Conservation (phyloP, 306 rosid genomes). For the Malus fusca region DNA sequence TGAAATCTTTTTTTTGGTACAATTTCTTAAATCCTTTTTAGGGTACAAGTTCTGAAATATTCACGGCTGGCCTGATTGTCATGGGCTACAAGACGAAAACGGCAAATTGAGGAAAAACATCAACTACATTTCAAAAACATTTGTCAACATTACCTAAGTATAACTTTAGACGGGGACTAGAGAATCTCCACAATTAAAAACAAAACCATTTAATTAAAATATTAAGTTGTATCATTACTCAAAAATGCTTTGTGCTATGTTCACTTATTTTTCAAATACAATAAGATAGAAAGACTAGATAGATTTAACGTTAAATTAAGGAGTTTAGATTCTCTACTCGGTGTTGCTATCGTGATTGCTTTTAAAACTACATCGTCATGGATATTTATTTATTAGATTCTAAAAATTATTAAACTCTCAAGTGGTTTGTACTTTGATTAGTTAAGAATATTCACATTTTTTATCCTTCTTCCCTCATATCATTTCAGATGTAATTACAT, state of each 20-base stretch:
- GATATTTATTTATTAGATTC: too few relatives aligned
- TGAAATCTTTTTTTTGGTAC: background rate
- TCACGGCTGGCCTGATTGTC: background rate
- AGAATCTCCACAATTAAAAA: background rate
- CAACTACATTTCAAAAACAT: background rate
- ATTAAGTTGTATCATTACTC: background rate
- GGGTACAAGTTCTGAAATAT: background rate
- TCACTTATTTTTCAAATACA: too few relatives aligned
- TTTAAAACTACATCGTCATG: too few relatives aligned
- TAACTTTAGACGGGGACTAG: background rate
- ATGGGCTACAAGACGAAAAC: background rate
- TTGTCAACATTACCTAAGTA: conserved; percentile 2
- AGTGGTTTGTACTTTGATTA: too few relatives aligned
- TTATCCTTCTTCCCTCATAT: too few relatives aligned
- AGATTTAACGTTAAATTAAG: too few relatives aligned
- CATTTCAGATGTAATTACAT: too few relatives aligned
- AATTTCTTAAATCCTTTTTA: background rate
- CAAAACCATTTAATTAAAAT: background rate
- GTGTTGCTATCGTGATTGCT: too few relatives aligned
- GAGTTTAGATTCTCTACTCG: too few relatives aligned
- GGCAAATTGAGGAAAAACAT: background rate
- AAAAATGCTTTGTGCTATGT: background rate
- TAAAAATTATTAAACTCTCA: too few relatives aligned
- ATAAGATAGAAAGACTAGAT: too few relatives aligned
- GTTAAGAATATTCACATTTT: too few relatives aligned